Percentiles rank a stretch among this genome's conserved stretches.
Evolutionary conservation across 495 filamentous ascomycete genomes (phyloP).

Genomic region (Penicillium egyptiacum): DNA sequence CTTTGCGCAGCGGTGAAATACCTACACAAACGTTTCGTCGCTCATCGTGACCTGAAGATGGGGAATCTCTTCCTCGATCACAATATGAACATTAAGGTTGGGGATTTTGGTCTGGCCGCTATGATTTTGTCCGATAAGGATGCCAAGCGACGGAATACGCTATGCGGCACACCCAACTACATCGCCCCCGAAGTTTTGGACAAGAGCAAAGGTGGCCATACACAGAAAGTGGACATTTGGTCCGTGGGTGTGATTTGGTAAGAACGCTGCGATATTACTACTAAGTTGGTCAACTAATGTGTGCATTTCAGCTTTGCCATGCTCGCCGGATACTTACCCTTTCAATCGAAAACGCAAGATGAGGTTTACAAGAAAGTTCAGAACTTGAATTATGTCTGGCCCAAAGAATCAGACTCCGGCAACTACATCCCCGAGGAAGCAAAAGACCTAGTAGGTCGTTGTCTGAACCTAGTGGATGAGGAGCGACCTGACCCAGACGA

Average conservation of each 20-base stretch:
- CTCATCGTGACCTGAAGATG: conserved; percentile 96
- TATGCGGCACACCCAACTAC: conserved; percentile 98
- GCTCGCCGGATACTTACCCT: conserved; percentile 85
- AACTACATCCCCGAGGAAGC: conserved; percentile 59
- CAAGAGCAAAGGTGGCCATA: conserved; percentile 74
- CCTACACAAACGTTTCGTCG: conserved; percentile 89
- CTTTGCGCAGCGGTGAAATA: conserved; percentile 96
- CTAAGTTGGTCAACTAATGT: conserved; percentile 17
- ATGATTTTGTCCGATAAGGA: conserved; percentile 83
- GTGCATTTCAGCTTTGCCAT: conserved; percentile 69
- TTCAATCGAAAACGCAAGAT: conserved; percentile 81
- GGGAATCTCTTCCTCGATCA: conserved; percentile 95
- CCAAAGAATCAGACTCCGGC: conserved; percentile 50
- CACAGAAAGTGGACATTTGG: conserved; percentile 95
- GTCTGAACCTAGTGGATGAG: conserved; percentile 72
- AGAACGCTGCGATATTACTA: conserved; percentile 24
- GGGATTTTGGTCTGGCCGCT: conserved; percentile 96
- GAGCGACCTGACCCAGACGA: conserved; percentile 74
- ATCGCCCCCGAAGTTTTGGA: conserved; percentile 95
- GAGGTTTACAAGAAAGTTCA: conserved; percentile 80
- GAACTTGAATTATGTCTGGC: conserved; percentile 75
- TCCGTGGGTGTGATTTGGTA: conserved; percentile 94
- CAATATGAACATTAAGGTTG: conserved; percentile 96
- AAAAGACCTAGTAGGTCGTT: conserved; percentile 74
- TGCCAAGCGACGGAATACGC: conserved; percentile 78